Percentiles rank a stretch among this genome's conserved stretches.
Conservation (phyloP, 352 stramenopile genomes). For the Globisporangium acanthophoron region DNA sequence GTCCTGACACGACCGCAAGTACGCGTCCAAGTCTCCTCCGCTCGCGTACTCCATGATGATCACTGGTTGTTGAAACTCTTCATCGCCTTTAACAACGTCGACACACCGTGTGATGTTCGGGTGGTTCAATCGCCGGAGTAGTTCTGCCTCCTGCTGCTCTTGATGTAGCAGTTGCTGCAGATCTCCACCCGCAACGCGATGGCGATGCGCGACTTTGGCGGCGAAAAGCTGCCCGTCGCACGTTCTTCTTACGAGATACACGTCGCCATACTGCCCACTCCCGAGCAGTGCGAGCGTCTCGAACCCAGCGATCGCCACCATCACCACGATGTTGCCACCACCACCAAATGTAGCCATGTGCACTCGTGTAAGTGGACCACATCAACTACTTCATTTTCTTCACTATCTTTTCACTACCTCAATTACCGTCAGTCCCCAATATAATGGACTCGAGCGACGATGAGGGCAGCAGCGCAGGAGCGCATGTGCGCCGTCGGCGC, state of each 20-base stretch:
- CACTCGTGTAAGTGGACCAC: not conserved
- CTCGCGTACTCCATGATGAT: constrained; percentile 79
- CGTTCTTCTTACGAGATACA: constrained; percentile 36
- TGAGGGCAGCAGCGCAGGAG: not conserved
- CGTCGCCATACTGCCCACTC: constrained; percentile 51
- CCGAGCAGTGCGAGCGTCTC: constrained; percentile 41
- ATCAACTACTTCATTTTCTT: not conserved
- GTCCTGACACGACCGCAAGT: constrained; percentile 20
- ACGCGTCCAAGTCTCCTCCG: constrained; percentile 50
- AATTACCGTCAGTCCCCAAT: not conserved
- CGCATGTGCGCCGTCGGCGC: constrained; percentile 2
- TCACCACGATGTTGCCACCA: not conserved
- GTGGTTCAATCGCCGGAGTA: constrained; percentile 44
- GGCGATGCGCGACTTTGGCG: constrained; percentile 32
- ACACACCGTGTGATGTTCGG: constrained; percentile 65
- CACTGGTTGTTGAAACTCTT: constrained; percentile 13
- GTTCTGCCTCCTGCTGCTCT: constrained; percentile 34
- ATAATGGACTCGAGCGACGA: not conserved
- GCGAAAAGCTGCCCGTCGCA: constrained; percentile 38
- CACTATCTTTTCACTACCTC: not conserved
- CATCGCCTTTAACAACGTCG: constrained; percentile 24
- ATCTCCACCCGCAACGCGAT: constrained; percentile 7
- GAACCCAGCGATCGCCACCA: constrained; percentile 29
- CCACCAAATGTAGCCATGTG: constrained; percentile 10
- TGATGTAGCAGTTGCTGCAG: constrained; percentile 5